Conservation (phyloP, 2,329 filamentous ascomycete species). For the Cryoendolithus antarcticus region DNA sequence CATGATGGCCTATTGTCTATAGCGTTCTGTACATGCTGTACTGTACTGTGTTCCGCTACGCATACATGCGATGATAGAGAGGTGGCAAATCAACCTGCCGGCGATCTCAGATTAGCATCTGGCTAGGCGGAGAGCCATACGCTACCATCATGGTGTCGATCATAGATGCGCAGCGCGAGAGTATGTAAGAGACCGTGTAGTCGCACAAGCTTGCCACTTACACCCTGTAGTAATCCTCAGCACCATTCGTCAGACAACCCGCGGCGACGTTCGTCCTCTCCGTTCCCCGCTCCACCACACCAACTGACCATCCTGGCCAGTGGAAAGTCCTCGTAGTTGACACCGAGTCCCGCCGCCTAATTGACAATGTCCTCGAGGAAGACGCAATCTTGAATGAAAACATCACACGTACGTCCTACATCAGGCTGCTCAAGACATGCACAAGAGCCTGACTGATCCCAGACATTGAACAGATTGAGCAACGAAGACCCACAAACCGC, state of each 20-base stretch:
- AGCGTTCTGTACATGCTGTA: too few relatives aligned
- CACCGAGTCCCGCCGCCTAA: slow-evolving; percentile 66
- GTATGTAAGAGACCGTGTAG: slow-evolving; percentile 36
- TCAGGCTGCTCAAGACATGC: neutral
- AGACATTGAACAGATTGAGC: slow-evolving; percentile 94
- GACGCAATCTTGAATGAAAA: slow-evolving; percentile 96
- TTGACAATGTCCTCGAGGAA: slow-evolving; percentile 84
- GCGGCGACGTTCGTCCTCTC: slow-evolving; percentile 47
- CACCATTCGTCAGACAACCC: slow-evolving; percentile 65
- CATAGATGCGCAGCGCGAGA: slow-evolving; percentile 70
- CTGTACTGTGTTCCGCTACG: too few relatives aligned
- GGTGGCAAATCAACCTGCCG: too few relatives aligned
- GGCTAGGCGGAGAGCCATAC: neutral
- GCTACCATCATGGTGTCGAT: slow-evolving; percentile 65
- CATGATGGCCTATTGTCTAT: too few relatives aligned
- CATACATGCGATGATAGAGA: too few relatives aligned
- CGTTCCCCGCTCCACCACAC: neutral
- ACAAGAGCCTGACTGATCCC: slow-evolving; percentile 20
- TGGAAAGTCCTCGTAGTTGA: slow-evolving; percentile 97
- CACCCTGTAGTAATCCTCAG: slow-evolving; percentile 50
- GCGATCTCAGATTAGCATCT: too few relatives aligned
- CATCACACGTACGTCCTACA: slow-evolving; percentile 62
- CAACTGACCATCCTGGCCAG: slow-evolving; percentile 34
- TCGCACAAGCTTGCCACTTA: slow-evolving; percentile 6
- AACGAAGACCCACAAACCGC: slow-evolving; percentile 66